Base-by-base conservation (phyloP, 331 rosid species). In the Dryas integrifolia region DNA sequence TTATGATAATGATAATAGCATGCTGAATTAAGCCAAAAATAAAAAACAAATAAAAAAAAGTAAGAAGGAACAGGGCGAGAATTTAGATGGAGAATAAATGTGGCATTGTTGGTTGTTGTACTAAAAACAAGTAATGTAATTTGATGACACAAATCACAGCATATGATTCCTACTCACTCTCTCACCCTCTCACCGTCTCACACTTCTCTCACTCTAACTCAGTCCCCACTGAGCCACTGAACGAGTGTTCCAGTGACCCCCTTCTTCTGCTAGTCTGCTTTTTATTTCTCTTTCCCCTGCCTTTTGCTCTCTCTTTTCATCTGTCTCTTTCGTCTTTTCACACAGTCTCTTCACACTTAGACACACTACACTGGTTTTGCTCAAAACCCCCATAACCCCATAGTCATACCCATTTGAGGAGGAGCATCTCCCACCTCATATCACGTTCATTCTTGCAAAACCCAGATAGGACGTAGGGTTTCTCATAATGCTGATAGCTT, bases 391-490 rank as follows among this genome's bases (percentile, higher is more conserved):
- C 75, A 65, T 15, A 62, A 67, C 51, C 74, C 69, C 71, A 63
- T 16, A 11, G n/a, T 21, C 4, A 52, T 41, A 35, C 55, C 11
- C 53, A 43, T 43, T 50, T 38, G 57, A 14, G 16, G 55, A 55
- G 55, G 21, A 67, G 58, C 76, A 57, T 79, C 57, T 43, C 30
- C 5, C 72, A 68, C 49, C 60, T 40, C 71, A 1, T 57, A 43
- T 40, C 73, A 52, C 18, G 12, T 41, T 53, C 63, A 21, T 24
- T 65, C 26, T 46, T 44, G 40, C 38, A 43, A 47, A 74, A 45
- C 56, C 74, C 78, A 64, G 26, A 65, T 13, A 40, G 82, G 84
- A 75, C 61, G 70, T 83, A 81, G 92, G 87, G 86, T 76, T 86
- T 74, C 49, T 44, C 24, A 77, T 84, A 79, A 85, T 85, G 85